Conservation (phyloP, 305 asterid genomes). For the Lippia alba region DNA sequence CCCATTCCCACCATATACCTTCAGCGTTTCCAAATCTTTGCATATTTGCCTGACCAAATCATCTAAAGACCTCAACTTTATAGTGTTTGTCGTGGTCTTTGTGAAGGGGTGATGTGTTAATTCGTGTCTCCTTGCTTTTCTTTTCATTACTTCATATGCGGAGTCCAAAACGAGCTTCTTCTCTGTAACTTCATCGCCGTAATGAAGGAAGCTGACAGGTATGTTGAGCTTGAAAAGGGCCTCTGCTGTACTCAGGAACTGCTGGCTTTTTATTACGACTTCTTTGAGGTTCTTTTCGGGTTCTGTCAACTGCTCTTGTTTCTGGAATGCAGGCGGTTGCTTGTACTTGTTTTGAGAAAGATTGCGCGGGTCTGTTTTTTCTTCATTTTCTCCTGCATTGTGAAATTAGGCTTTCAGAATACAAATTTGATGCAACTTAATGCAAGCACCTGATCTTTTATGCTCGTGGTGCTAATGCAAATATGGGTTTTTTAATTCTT, state of each 20-base stretch:
- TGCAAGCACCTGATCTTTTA: neutral
- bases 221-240: slow-evolving; percentile 86
- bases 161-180: slow-evolving; percentile 61
- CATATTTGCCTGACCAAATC: slow-evolving; percentile 67
- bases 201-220: slow-evolving; percentile 63
- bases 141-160: slow-evolving; percentile 71
- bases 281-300: slow-evolving; percentile 73
- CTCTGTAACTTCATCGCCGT: slow-evolving; percentile 49
- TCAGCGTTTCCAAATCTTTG: slow-evolving; percentile 59
- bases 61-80: slow-evolving; percentile 59
- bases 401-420: slow-evolving; percentile 1
- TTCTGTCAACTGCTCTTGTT: slow-evolving; percentile 68
- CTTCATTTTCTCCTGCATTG: slow-evolving; percentile 45
- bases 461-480: neutral
- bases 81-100: slow-evolving; percentile 21
- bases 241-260: slow-evolving; percentile 77
- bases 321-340: slow-evolving; percentile 24
- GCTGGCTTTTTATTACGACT: slow-evolving; percentile 59
- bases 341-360: slow-evolving; percentile 21
- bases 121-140: slow-evolving; percentile 71
- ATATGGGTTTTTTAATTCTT: slow-evolving; percentile 15
- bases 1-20: slow-evolving; percentile 49
- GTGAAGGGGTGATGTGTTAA: slow-evolving; percentile 45
- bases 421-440: neutral
- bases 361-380: slow-evolving; percentile 27